Base-by-base conservation (phyloP, 768 basidiomycete species). In the Boletus rubropictus region DNA sequence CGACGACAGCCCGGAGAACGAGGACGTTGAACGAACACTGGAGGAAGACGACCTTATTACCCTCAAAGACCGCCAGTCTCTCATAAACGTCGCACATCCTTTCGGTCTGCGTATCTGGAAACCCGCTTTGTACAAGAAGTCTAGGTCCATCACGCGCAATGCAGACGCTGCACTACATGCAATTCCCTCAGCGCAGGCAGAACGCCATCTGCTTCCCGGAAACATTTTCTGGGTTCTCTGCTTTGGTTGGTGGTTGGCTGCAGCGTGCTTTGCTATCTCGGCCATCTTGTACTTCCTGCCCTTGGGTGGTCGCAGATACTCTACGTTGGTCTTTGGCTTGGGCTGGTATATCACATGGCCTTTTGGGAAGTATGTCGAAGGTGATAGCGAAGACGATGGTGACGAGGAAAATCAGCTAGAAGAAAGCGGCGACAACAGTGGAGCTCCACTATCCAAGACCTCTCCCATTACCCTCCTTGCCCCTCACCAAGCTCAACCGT, bases 91-190 rank as follows among this genome's bases (percentile, higher is more conserved):
- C 62, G 90, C 95, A 62, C 96, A 99, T 66, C 96, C 96, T 12
- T 99, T 99, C 66, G 96, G 96, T 73, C 76, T 99, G 49, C 95
- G 91, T 32, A 97, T 99, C 63, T 99, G 96, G 96, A 99, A 99
- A 67, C 96, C 96, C 18, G 96, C 96, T 0, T 68, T 99, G 48
- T 99, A 99, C 81, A 93, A 94, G 69, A 99, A 99, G 65, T 87
- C 89, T 27, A 85, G 96, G 27, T 90, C 94, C 3, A 89, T 99
- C 58, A 97, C 94, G 40, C 89, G 95, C 42, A 81, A 92, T 69
- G 96, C 96, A 31, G 96, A 99, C 66, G 83, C 88, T 49, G 96
- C 89, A 0, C 79, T 99, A 4, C 96, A 99, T 63, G 80, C 87
- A 11, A 77, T 89, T 25, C 96, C 96, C 2, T 95, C 91, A 17